phyloP scores from a whole-genome alignment of 2,329 filamentous ascomycete species.

The Dactylellina parvicollis region DNA sequence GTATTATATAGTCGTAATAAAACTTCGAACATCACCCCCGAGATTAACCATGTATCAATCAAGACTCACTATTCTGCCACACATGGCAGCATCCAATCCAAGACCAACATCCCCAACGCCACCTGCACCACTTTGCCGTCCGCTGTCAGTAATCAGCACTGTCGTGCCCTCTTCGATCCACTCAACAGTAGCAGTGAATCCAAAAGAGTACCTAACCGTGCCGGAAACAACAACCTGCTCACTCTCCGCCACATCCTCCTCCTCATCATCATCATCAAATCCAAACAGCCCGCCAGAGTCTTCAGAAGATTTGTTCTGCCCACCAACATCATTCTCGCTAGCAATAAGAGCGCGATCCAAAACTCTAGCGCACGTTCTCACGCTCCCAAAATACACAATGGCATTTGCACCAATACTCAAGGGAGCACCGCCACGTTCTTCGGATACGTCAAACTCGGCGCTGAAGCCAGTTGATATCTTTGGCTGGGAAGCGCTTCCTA shows the following conservation, averaged over 20 bases:
- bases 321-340: slow-evolving; percentile 56
- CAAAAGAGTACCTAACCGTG: slow-evolving; percentile 43
- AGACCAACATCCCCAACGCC: slow-evolving; percentile 52
- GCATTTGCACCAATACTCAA: slow-evolving; percentile 75
- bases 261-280: slow-evolving; percentile 66
- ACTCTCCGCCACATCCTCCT: slow-evolving; percentile 56
- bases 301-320: slow-evolving; percentile 59
- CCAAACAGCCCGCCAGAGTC: slow-evolving; percentile 70
- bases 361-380: slow-evolving; percentile 84
- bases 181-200: slow-evolving; percentile 53
- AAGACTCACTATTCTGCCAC: slow-evolving; percentile 46
- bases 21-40: neutral
- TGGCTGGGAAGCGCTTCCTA: slow-evolving; percentile 62
- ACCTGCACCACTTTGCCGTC: slow-evolving; percentile 51
- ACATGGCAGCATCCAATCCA: slow-evolving; percentile 52
- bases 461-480: slow-evolving; percentile 75
- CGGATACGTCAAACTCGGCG: slow-evolving; percentile 74
- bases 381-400: slow-evolving; percentile 86
- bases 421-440: slow-evolving; percentile 61
- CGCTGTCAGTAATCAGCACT: slow-evolving; percentile 57
- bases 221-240: neutral
- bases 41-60: too few relatives aligned
- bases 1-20: too few relatives aligned
- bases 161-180: slow-evolving; percentile 58
- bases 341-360: slow-evolving; percentile 62